Evolutionary conservation across 495 filamentous ascomycete genomes (phyloP).

Genomic region (Chaetomidium leptoderma): DNA sequence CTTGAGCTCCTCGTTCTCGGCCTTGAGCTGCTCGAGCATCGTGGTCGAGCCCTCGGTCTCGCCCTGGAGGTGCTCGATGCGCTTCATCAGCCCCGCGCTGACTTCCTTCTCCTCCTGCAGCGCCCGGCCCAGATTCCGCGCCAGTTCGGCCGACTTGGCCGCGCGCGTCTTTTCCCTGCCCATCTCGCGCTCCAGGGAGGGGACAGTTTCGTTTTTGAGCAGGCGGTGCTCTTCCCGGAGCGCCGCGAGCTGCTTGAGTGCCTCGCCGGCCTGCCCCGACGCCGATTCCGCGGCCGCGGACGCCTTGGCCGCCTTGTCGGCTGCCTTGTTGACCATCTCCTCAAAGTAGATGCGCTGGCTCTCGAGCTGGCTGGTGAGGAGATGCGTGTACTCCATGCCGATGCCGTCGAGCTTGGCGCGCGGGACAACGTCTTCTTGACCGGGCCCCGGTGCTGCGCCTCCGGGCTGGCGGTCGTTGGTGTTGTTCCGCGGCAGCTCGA

Average conservation of each 20-base stretch:
- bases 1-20: constrained; percentile 58
- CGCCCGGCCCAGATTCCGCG: constrained; percentile 68
- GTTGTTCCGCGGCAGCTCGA: constrained; percentile 63
- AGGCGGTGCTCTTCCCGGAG: constrained; percentile 54
- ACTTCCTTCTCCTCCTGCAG: constrained; percentile 87
- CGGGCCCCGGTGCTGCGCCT: constrained; percentile 11
- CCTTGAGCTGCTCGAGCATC: constrained; percentile 52
- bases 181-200: constrained; percentile 64
- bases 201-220: constrained; percentile 56
- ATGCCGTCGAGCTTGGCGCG: constrained; percentile 89
- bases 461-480: constrained; percentile 5
- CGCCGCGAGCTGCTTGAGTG: constrained; percentile 44
- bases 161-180: constrained; percentile 62
- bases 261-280: constrained; percentile 47
- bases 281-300: constrained; percentile 62
- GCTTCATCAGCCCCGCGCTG: constrained; percentile 68
- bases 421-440: constrained; percentile 63
- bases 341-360: constrained; percentile 91
- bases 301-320: constrained; percentile 81
- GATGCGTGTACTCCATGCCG: constrained; percentile 87
- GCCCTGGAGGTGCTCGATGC: constrained; percentile 62
- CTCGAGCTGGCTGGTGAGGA: constrained; percentile 87
- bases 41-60: constrained; percentile 52
- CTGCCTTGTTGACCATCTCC: constrained; percentile 84
- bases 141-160: constrained; percentile 67